Conservation (phyloP, 768 basidiomycete genomes). For the Tricholoma bakamatsutake region DNA sequence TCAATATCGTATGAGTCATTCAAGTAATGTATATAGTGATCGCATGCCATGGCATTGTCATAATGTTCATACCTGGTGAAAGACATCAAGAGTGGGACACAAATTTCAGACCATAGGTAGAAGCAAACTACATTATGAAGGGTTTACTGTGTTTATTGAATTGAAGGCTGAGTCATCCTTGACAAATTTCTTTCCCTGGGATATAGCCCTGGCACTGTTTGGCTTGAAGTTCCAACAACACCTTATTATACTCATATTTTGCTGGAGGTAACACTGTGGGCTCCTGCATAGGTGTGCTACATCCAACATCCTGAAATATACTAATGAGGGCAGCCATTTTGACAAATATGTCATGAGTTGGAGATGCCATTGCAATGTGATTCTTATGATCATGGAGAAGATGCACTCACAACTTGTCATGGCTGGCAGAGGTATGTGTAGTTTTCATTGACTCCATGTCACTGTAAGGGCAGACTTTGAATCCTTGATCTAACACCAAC, state of each 20-base stretch:
- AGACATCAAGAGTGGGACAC: too few species aligned
- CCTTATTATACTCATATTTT: too few species aligned
- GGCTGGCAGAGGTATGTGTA: slow-evolving; percentile 8
- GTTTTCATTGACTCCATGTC: slow-evolving; percentile 3
- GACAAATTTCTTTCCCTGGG: neutral
- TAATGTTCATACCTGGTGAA: too few species aligned
- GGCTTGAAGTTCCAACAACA: neutral
- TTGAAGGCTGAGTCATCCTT: neutral
- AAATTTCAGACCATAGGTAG: too few species aligned
- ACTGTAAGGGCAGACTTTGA: slow-evolving; percentile 12
- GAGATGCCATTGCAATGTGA: slow-evolving; percentile 5
- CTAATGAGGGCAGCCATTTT: neutral
- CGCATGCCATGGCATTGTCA: too few species aligned
- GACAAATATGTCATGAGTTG: slow-evolving; percentile 4
- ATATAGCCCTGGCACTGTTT: slow-evolving; percentile 1
- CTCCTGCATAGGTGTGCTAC: too few species aligned
- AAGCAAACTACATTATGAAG: neutral
- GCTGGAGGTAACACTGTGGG: too few species aligned
- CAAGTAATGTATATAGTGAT: too few species aligned
- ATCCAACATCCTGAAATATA: too few species aligned
- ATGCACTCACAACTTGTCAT: neutral
- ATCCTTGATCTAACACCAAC: slow-evolving; percentile 11
- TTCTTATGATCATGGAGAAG: neutral
- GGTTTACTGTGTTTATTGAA: neutral
- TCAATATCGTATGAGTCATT: too few species aligned